Evolutionary conservation across 2,329 filamentous ascomycete genomes (phyloP), one percentile per base, ranked within the genome.

Genomic region (Coniochaeta prunicola): DNA sequence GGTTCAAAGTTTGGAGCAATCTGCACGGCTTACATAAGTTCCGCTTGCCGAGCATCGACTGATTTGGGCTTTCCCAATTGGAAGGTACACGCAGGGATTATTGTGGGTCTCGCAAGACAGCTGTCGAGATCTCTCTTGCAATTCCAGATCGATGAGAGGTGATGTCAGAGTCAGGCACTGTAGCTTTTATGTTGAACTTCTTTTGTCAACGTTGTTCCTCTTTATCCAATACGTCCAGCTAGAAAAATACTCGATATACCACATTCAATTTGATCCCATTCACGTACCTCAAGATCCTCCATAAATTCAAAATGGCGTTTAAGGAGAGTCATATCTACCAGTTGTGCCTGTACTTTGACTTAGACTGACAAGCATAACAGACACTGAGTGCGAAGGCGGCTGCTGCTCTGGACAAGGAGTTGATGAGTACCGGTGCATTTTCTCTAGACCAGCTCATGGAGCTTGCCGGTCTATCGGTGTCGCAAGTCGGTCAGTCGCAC

Each of bases 371-470:
- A 30, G 24, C 45, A 30, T 28, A 17, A 15, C 58, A 96, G 91
- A 96, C 92, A 28, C 82, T 99, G 28, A 88, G 88, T 10, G 88
- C 93, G 45, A 92, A 94, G 74, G 90, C 91, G 63, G 94, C 94
- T 0, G 88, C 90, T 0, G 89, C 91, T 54, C 83, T 99, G 19
- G 94, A 99, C 71, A 87, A 90, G 73, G 93, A 99, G 71, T 86
- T 99, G 62, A 97, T 99, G 92, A 90, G 85, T 69, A 83, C 84
- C 12, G 85, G 87, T 0, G 92, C 90, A 9, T 99, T 96, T 75
- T 96, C 91, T 12, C 83, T 99, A 58, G 94, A 97, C 70, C 94
- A 99, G 74, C 79, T 99, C 55, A 97, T 99, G 94, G 94, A 97
- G 71, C 78, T 99, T 8, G 94, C 94, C 48, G 94, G 94, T 0